Evolutionary conservation across 306 rosid species (phyloP), one percentile per base, ranked within the genome.

Genomic region (Casuarina cunninghamiana): DNA sequence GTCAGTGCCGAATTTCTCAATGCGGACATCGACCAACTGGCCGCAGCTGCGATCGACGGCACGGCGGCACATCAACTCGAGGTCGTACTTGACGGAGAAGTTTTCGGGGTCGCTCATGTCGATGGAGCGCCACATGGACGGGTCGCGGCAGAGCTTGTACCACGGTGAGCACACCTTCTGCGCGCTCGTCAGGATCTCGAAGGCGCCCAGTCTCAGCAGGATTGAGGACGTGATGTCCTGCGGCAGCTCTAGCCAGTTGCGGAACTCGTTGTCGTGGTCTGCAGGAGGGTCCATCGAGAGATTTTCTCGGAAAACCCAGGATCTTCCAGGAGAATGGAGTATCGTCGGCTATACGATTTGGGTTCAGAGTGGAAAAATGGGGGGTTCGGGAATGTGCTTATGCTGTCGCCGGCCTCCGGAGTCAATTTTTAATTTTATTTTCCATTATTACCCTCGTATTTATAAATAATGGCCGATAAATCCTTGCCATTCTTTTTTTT

Each of bases 171-270:
- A 92, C 66, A 90, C 95, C 1, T 3, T 13, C 71, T 80, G 88
- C 50, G 83, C 91, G 41, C 16, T 72, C 41, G 15, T 26, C 35
- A 92, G 78, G 57, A 83, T 77, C 2, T 90, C 90, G 42, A 86
- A 11, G 1, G 86, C 66, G 11, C 83, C 82, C 0, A 92, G 85
- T 74, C 86, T 84, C 50, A 51, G 76, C 46, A 92, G 78, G 63
- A 92, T 88, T 43, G 81, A 19, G 5, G 80, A 50, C 70, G 81
- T 75, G 77, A 90, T 78, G 53, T 88, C 90, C 35, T 65, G 78
- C 1, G 93, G 95, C 66, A 90, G 86, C 35, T 86, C 90, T 17
- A 86, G 73, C 94, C 94, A 90, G 19, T 84, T 84, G 53, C 78
- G 72, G 50, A 10, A 12, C 69, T 13, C 10, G 43, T 63, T 21